Conservation (phyloP, 1,284 basidiomycete species). For the Malassezia equina region DNA sequence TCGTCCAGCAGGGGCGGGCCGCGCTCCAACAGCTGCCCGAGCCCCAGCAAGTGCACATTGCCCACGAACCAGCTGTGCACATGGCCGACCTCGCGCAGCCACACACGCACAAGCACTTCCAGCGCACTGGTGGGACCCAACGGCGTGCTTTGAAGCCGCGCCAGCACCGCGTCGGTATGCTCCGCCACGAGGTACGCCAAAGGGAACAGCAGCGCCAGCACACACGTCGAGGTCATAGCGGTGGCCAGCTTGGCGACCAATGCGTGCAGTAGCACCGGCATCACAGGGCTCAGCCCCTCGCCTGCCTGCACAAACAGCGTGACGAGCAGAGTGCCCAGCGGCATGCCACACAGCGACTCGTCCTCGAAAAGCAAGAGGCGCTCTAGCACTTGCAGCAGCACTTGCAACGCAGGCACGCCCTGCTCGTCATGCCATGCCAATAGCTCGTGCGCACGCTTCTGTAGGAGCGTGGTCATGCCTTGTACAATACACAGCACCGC, state of each 20-base stretch:
- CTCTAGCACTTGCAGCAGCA: slow-evolving; percentile 33
- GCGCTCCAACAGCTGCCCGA: slow-evolving; percentile 65
- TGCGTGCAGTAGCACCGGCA: slow-evolving; percentile 73
- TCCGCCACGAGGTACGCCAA: slow-evolving; percentile 78
- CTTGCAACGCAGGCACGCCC: slow-evolving; percentile 18
- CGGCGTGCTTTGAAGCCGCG: slow-evolving; percentile 50
- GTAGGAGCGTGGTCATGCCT: slow-evolving; percentile 70
- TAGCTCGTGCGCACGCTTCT: slow-evolving; percentile 74
- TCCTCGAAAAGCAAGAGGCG: slow-evolving; percentile 27
- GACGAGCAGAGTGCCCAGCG: slow-evolving; percentile 85
- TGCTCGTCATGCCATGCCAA: slow-evolving; percentile 52
- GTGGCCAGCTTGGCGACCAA: slow-evolving; percentile 68
- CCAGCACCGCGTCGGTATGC: slow-evolving; percentile 28
- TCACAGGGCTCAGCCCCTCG: slow-evolving; percentile 56
- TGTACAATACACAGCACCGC: slow-evolving; percentile 63
- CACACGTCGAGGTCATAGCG: slow-evolving; percentile 77
- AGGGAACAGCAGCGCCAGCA: slow-evolving; percentile 69
- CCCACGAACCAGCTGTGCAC: slow-evolving; percentile 78
- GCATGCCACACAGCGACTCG: slow-evolving; percentile 64
- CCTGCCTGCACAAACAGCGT: slow-evolving; percentile 73
- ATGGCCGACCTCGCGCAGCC: slow-evolving; percentile 86
- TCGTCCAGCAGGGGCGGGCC: slow-evolving; percentile 59
- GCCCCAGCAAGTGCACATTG: slow-evolving; percentile 58
- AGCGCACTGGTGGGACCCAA: slow-evolving; percentile 53
- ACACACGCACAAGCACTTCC: slow-evolving; percentile 70